Evolutionary conservation across 2,329 filamentous ascomycete species (phyloP), one percentile per base, ranked within the genome.

Genomic region (Cladosporium sp.): DNA sequence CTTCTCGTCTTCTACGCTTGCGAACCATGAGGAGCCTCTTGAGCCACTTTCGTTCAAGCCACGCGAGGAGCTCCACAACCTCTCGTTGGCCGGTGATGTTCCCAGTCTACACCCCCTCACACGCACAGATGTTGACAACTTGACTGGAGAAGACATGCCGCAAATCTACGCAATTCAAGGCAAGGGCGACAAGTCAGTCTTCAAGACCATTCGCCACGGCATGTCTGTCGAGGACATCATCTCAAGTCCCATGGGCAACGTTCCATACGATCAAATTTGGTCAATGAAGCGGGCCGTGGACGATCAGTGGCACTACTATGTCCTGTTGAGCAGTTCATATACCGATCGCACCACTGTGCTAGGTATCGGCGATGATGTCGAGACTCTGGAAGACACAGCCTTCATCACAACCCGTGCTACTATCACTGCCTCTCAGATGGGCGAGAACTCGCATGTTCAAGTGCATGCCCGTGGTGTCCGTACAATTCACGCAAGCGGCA

Each of bases 391-490:
- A 8, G 93, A 98, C 75, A 96, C 93, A 11, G 93, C 94, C 0
- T 97, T 99, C 75, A 82, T 98, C 11, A 91, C 92, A 0, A 90
- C 90, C 12, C 93, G 95, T 10, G 90, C 93, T 1, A 99, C 96
- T 0, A 82, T 99, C 18, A 93, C 93, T 7, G 92, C 97, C 5
- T 94, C 97, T 75, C 92, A 97, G 73, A 89, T 99, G 59, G 96
- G 95, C 51, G 93, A 97, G 65, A 92, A 97, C 76, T 92, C 93
- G 30, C 83, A 98, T 49, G 88, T 99, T 21, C 95, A 99, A 77
- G 92, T 99, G 6, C 93, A 99, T 73, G 93, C 94, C n/a, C 93
- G 93, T 75, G 95, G 95, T 65, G 97, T 99, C 68, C 88, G 93
- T 59, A 93, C 97, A 74, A 94, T 99, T 66, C 87, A 90, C 55